Evolutionary conservation across 352 stramenopile species (phyloP).

Genomic region (Globisporangium apiculatum): DNA sequence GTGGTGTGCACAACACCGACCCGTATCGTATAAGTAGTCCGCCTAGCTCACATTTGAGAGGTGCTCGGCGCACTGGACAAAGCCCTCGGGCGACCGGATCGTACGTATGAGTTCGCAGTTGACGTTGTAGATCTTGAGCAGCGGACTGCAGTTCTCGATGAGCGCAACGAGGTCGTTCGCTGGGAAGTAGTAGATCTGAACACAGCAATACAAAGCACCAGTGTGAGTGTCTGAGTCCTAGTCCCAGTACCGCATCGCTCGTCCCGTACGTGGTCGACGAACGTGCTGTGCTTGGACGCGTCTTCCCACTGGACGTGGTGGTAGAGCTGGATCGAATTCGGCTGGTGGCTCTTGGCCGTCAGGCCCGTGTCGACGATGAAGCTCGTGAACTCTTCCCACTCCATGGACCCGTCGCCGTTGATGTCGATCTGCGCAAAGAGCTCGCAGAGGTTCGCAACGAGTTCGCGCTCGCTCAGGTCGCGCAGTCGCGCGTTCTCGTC

Average conservation of each 20-base stretch:
- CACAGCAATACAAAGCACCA: too few species aligned
- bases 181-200: constrained; percentile 76
- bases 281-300: constrained; percentile 79
- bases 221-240: too few species aligned
- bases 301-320: constrained; percentile 75
- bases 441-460: constrained; percentile 83
- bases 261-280: constrained; percentile 53
- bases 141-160: constrained; percentile 65
- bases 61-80: constrained; percentile 75
- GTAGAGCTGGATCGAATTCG: constrained; percentile 85
- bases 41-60: constrained; percentile 33
- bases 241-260: too few species aligned
- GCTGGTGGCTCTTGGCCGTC: constrained; percentile 74
- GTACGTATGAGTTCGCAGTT: constrained; percentile 60
- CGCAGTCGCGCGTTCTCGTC: constrained; percentile 64
- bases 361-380: constrained; percentile 89
- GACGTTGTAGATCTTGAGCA: constrained; percentile 80
- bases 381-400: constrained; percentile 90
- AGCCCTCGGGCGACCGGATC: constrained; percentile 61
- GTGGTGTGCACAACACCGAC: too few species aligned
- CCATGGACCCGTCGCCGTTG: constrained; percentile 88
- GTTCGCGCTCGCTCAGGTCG: constrained; percentile 60
- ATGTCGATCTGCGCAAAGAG: constrained; percentile 90
- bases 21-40: too few species aligned
- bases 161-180: constrained; percentile 59